Evolutionary conservation across 345 rosid genomes (phyloP).

Genomic region (Geranium brycei): DNA sequence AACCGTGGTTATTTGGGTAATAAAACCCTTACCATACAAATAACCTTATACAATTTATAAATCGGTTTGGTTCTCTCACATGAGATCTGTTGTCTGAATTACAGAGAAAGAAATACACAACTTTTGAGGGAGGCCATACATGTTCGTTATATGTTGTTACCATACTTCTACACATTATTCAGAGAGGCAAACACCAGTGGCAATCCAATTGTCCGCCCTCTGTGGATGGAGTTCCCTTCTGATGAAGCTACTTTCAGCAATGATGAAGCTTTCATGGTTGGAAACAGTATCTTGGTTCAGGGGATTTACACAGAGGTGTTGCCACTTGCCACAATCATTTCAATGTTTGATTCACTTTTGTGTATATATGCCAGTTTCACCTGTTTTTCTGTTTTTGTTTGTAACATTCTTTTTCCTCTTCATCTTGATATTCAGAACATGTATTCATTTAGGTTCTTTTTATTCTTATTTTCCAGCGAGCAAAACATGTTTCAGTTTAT

Average conservation of each 20-base stretch:
- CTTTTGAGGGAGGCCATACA: conserved; percentile 87
- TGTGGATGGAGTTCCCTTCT: conserved; percentile 99
- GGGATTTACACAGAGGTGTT: conserved; percentile 82
- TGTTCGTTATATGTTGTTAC: conserved; percentile 73
- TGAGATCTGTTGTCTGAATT: conserved; percentile 6
- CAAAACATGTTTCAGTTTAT: conserved; percentile 64
- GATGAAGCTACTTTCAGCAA: conserved; percentile 74
- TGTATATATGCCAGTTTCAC: background rate
- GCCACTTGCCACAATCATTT: conserved; percentile 1
- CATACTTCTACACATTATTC: conserved; percentile 86
- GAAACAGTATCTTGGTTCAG: conserved; percentile 78
- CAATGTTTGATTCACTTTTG: background rate
- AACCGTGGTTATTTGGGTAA: conserved; percentile 98
- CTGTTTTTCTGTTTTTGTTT: conserved; percentile 1
- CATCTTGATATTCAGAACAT: background rate
- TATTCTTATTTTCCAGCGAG: conserved; percentile 28
- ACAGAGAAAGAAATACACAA: conserved; percentile 69
- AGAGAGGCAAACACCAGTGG: conserved; percentile 90
- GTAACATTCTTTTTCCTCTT: conserved; percentile 1
- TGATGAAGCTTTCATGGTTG: conserved; percentile 98
- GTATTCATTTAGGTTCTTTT: background rate
- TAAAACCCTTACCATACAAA: conserved; percentile 7
- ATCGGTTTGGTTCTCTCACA: too few species aligned
- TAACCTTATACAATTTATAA: background rate
- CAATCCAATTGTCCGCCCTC: conserved; percentile 70